Evolutionary conservation across 2,329 filamentous ascomycete species (phyloP).

Genomic region (Colletotrichum musicola): DNA sequence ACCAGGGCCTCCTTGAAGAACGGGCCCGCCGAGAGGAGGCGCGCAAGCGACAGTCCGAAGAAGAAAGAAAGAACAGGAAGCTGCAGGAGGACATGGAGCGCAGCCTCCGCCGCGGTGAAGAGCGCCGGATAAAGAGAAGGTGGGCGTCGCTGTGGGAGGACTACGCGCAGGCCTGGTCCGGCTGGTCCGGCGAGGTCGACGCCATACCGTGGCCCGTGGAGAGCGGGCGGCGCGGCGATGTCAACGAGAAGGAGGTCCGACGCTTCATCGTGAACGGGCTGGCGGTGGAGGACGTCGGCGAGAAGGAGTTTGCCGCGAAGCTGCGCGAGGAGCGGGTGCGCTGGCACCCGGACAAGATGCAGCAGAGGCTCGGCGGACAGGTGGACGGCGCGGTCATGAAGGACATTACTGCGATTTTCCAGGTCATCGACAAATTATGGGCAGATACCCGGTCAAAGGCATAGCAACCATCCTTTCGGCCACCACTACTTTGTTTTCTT

Average conservation of each 20-base stretch:
- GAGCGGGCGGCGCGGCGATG: constrained; percentile 67
- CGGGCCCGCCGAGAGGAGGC: constrained; percentile 71
- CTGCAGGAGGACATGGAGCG: constrained; percentile 72
- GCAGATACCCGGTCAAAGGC: constrained; percentile 63
- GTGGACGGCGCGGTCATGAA: constrained; percentile 80
- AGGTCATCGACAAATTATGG: constrained; percentile 88
- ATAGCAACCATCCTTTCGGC: constrained; percentile 12
- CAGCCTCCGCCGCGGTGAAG: constrained; percentile 75
- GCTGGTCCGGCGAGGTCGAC: constrained; percentile 59
- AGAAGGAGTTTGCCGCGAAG: constrained; percentile 59
- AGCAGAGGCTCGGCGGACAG: constrained; percentile 83
- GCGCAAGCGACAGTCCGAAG: constrained; percentile 63
- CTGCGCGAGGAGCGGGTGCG: constrained; percentile 89
- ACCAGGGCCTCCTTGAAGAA: constrained; percentile 86
- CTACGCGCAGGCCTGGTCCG: constrained; percentile 75
- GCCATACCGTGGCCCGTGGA: constrained; percentile 79
- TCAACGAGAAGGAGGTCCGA: constrained; percentile 72
- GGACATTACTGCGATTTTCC: constrained; percentile 89
- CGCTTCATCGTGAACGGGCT: constrained; percentile 73
- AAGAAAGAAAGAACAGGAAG: constrained; percentile 58
- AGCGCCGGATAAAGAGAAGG: constrained; percentile 66
- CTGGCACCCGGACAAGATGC: constrained; percentile 98
- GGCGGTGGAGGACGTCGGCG: constrained; percentile 55
- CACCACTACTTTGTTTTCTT: not conserved
- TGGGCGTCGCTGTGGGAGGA: constrained; percentile 73